A percentile compares a stretch with the other conserved stretches of the same genome.
Conservation (phyloP, 768 basidiomycete genomes). For the Lactarius indigo region DNA sequence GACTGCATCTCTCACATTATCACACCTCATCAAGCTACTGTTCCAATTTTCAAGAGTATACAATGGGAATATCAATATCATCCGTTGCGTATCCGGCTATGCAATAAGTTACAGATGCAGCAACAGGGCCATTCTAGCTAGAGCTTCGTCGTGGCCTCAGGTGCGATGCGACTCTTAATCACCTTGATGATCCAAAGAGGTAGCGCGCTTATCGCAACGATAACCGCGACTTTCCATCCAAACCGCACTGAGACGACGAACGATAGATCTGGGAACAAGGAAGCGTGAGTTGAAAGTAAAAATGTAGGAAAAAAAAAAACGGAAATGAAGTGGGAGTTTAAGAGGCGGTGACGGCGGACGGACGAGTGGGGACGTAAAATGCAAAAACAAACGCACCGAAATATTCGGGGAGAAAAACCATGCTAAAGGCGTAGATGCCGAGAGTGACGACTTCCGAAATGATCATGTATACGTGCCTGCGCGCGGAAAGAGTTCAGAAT, state of each 20-base stretch:
- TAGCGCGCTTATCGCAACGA: slow-evolving; percentile 90
- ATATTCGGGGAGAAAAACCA: slow-evolving; percentile 92
- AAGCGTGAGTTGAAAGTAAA: not conserved
- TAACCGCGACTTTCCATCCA: slow-evolving; percentile 92
- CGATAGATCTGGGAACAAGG: slow-evolving; percentile 61
- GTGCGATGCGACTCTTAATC: slow-evolving; percentile 80
- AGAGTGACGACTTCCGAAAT: slow-evolving; percentile 87
- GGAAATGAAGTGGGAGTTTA: not conserved
- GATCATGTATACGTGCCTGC: slow-evolving; percentile 94
- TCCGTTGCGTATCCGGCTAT: not conserved
- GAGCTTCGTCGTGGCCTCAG: slow-evolving; percentile 92
- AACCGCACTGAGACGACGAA: slow-evolving; percentile 89
- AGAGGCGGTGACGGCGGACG: not conserved
- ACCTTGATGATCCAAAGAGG: slow-evolving; percentile 90
- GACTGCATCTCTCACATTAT: not conserved
- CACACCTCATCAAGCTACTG: not conserved
- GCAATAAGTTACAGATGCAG: slow-evolving; percentile 17
- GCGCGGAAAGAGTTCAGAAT: not conserved
- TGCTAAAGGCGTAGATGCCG: slow-evolving; percentile 83
- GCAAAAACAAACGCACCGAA: slow-evolving; percentile 63
- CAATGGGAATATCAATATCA: not conserved
- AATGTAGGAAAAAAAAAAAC: not conserved
- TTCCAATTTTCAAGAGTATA: not conserved
- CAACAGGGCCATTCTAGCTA: slow-evolving; percentile 39
- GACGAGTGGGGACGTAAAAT: not conserved